Base-by-base conservation (phyloP, 305 asterid species). In the Fraxinus velutina region DNA sequence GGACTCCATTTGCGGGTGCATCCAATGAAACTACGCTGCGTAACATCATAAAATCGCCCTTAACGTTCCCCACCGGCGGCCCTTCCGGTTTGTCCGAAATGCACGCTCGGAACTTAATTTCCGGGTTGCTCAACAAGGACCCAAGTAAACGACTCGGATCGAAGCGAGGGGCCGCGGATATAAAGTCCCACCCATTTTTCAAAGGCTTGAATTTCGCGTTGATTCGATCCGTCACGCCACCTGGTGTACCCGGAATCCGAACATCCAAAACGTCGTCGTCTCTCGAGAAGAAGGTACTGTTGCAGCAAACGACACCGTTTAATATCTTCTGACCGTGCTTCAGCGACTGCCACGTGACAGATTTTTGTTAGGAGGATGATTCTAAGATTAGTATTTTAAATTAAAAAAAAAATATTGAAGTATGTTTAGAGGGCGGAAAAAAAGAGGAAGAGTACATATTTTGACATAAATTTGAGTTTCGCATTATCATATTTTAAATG, bases 171-270 rank as follows among this genome's bases (percentile, higher is more conserved):
- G 93, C 98, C 5, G 92, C 97, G 3, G 98, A 90, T 17, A 89
- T 93, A 33, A 94, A 94, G 84, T 88, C 90, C 86, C 97, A 94
- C 91, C 93, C 92, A 78, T 94, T 92, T 72, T 94, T 94, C 80
- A 86, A 86, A 85, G 96, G 92, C 0, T 80, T 94, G 91, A 94
- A 94, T 78, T 94, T 93, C 22, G 97, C 98, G 39, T 87, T 94
- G 12, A 89, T 94, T 1, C 82, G 98, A 78, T 84, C 95, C 36
- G 89, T 86, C 79, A 50, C 90, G 75, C 97, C 98, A 34, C 98
- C 98, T 6, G 86, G 78, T 10, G 88, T 85, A 4, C 92, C 92
- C 57, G 91, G 93, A 9, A 78, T 86, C 1, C 32, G 86, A 85
- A 76, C 83, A 21, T 83, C 79, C 77, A 89, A 76, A 79, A 84